A percentile compares a stretch with the other conserved stretches of the same genome.
Evolutionary conservation across 352 stramenopile species (phyloP).

Genomic region (Phytophthora ohioensis): DNA sequence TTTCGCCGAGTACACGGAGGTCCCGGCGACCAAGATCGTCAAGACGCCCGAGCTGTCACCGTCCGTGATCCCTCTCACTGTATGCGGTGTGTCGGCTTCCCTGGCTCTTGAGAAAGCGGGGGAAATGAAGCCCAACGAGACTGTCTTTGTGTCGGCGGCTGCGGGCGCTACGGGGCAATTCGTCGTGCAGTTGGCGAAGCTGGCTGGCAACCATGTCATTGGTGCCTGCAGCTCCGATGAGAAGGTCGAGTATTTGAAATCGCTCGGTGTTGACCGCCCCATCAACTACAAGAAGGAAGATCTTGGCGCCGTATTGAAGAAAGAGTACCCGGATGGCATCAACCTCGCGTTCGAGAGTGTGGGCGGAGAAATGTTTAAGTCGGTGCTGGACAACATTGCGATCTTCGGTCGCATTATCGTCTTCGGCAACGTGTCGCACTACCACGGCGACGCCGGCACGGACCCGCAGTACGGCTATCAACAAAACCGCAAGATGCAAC

Average conservation of each 20-base stretch:
- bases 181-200: slow-evolving; percentile 81
- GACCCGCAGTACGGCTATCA: slow-evolving; percentile 42
- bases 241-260: slow-evolving; percentile 74
- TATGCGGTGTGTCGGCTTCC: slow-evolving; percentile 54
- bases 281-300: slow-evolving; percentile 79
- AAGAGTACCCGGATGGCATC: slow-evolving; percentile 50
- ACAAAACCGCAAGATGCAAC: slow-evolving; percentile 46
- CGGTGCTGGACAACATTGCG: slow-evolving; percentile 62
- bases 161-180: slow-evolving; percentile 80
- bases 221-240: slow-evolving; percentile 72
- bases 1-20: slow-evolving; percentile 61
- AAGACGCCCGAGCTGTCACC: slow-evolving; percentile 36
- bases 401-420: slow-evolving; percentile 65
- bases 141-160: slow-evolving; percentile 48
- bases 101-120: slow-evolving; percentile 62
- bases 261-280: slow-evolving; percentile 56
- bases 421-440: slow-evolving; percentile 64
- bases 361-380: slow-evolving; percentile 45
- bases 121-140: slow-evolving; percentile 54
- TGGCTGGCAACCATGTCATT: slow-evolving; percentile 67
- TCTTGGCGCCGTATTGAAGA: slow-evolving; percentile 44
- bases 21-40: slow-evolving; percentile 41
- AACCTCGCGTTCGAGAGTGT: slow-evolving; percentile 52
- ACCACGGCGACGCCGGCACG: slow-evolving; percentile 41
- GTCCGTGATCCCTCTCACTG: slow-evolving; percentile 45